Evolutionary conservation across 2,329 filamentous ascomycete genomes (phyloP).

Genomic region (Calonectria pauciramosa): DNA sequence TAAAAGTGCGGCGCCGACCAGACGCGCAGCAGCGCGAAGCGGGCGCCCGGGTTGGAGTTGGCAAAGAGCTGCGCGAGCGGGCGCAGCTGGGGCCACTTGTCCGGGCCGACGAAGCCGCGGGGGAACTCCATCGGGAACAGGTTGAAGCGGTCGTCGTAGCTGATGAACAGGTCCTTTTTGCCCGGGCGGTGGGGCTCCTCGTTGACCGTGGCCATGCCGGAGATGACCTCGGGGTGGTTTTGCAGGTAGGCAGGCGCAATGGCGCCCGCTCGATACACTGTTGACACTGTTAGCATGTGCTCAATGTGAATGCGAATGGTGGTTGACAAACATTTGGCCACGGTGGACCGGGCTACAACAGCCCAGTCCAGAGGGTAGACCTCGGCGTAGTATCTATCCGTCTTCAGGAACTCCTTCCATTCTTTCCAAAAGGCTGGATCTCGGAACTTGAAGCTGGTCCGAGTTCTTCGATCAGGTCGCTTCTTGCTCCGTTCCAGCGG

Average conservation of each 20-base stretch:
- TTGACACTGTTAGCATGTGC: conserved; percentile 13
- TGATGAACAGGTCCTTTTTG: conserved; percentile 46
- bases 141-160: conserved; percentile 42
- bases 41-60: conserved; percentile 25
- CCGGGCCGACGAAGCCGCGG: conserved; percentile 27
- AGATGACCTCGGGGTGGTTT: conserved; percentile 33
- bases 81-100: conserved; percentile 40
- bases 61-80: conserved; percentile 36
- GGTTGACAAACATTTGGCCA: conserved; percentile 37
- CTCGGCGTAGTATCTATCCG: conserved; percentile 32
- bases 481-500: conserved; percentile 36
- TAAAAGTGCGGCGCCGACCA: conserved; percentile 49
- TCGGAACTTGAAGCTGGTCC: conserved; percentile 44
- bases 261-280: conserved; percentile 45
- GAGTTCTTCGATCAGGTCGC: conserved; percentile 36
- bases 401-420: conserved; percentile 38
- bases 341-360: conserved; percentile 41
- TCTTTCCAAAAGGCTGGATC: conserved; percentile 38
- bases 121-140: conserved; percentile 29
- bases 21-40: conserved; percentile 44
- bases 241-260: conserved; percentile 40
- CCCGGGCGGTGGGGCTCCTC: conserved; percentile 45
- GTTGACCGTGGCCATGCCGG: conserved; percentile 38
- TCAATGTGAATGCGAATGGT: too few relatives aligned
- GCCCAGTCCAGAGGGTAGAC: conserved; percentile 46